Percentiles rank a stretch among this genome's conserved stretches.
phyloP scores from a whole-genome alignment of 345 rosid genomes.

The Abelmoschus esculentus region DNA sequence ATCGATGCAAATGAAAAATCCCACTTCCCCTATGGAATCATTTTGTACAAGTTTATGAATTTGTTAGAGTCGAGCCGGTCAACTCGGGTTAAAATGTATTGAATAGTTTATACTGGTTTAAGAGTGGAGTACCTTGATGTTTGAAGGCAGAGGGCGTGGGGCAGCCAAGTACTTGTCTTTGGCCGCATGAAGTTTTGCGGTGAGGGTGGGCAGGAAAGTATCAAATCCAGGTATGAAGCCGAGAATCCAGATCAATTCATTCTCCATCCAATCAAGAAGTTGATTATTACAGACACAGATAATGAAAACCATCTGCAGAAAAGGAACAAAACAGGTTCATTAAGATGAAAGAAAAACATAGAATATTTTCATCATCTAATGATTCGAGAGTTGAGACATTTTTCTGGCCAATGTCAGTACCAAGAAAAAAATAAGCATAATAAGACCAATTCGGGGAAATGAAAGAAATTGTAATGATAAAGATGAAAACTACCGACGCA shows the following conservation, averaged over 20 bases:
- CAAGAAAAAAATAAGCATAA: no score
- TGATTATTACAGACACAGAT: constrained; percentile 90
- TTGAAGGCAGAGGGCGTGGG: constrained; percentile 37
- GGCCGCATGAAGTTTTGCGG: constrained; percentile 46
- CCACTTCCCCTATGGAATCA: constrained; percentile 64
- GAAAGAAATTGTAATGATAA: not conserved
- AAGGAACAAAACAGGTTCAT: not conserved
- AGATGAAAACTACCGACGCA: not conserved
- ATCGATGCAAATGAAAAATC: constrained; percentile 67
- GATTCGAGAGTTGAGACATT: not conserved
- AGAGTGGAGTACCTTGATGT: constrained; percentile 42
- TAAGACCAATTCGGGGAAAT: not conserved
- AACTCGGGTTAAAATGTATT: constrained; percentile 3
- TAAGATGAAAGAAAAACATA: not conserved
- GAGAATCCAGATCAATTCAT: constrained; percentile 73
- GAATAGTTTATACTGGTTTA: not conserved
- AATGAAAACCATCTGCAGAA: constrained; percentile 78
- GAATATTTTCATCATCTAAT: not conserved
- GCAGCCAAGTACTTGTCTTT: constrained; percentile 65
- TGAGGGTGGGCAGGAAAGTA: constrained; percentile 49
- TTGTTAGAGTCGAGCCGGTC: not conserved
- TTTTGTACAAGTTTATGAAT: not conserved
- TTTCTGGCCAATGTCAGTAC: not conserved
- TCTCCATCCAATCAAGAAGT: constrained; percentile 92
- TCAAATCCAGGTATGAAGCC: constrained; percentile 72